These are phyloP conservation scores for Skeletonema menzelii DNA, from an alignment of 108 stramenopile species.

Conservation along the genomic window DNA sequence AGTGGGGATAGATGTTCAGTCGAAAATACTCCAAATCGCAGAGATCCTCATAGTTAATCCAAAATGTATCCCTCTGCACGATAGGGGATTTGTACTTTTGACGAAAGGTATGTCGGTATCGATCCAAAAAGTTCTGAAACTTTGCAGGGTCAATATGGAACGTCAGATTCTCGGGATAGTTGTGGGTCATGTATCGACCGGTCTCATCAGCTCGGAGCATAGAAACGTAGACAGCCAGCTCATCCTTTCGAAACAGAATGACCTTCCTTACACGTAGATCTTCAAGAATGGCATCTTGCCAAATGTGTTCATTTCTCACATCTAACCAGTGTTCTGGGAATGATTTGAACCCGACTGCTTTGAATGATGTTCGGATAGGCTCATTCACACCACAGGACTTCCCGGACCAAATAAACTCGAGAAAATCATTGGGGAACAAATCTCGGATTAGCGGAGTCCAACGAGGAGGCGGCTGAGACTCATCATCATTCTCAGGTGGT, in stretches of 20 bases:
- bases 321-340: slow-evolving; percentile 47
- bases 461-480: neutral
- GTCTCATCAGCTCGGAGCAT: slow-evolving; percentile 33
- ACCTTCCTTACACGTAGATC: slow-evolving; percentile 44
- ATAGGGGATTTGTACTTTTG: slow-evolving; percentile 37
- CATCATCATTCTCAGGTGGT: slow-evolving; percentile 2
- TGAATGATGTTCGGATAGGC: slow-evolving; percentile 12
- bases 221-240: slow-evolving; percentile 35
- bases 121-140: slow-evolving; percentile 46
- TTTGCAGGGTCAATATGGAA: slow-evolving; percentile 33
- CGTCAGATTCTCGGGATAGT: slow-evolving; percentile 34
- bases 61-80: slow-evolving; percentile 39
- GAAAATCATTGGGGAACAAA: slow-evolving; percentile 26
- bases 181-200: slow-evolving; percentile 39
- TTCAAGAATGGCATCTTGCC: slow-evolving; percentile 27
- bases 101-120: slow-evolving; percentile 33
- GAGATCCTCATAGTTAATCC: slow-evolving; percentile 40
- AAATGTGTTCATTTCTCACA: slow-evolving; percentile 29
- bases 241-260: slow-evolving; percentile 36
- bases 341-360: slow-evolving; percentile 52
- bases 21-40: slow-evolving; percentile 16
- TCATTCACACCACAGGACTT: neutral
- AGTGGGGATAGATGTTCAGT: slow-evolving; percentile 17
- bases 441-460: slow-evolving; percentile 32
- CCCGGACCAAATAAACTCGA: slow-evolving; percentile 27